phyloP scores from a whole-genome alignment of 2,329 filamentous ascomycete genomes.

The Malbranchea zuffiana region DNA sequence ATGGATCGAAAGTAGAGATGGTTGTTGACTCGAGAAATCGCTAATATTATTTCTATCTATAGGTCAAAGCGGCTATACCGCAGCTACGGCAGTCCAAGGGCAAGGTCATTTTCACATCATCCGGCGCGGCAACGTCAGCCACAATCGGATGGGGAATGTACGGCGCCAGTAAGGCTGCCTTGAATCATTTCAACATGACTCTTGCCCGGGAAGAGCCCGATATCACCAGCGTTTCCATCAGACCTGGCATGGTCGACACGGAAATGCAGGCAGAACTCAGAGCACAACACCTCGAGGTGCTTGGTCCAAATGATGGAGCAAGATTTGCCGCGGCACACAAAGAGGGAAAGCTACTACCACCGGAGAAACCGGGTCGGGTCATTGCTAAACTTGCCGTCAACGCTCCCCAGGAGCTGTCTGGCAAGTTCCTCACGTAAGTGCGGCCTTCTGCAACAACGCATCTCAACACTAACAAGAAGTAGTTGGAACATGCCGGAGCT shows the following conservation, averaged over 20 bases:
- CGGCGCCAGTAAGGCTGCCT: constrained; percentile 68
- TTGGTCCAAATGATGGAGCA: constrained; percentile 39
- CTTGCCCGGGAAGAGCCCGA: constrained; percentile 65
- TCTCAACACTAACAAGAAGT: constrained; percentile 18
- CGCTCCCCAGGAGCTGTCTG: constrained; percentile 57
- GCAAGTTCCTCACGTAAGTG: constrained; percentile 50
- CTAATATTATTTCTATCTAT: constrained; percentile 3
- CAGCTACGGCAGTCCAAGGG: constrained; percentile 58
- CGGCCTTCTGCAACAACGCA: constrained; percentile 17
- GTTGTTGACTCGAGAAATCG: background rate
- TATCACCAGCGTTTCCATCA: constrained; percentile 60
- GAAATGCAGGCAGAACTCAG: constrained; percentile 81
- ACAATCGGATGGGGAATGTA: constrained; percentile 72
- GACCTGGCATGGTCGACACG: constrained; percentile 75
- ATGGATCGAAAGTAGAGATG: constrained; percentile 13
- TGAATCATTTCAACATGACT: constrained; percentile 68
- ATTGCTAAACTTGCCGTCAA: constrained; percentile 67
- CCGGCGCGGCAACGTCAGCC: constrained; percentile 57
- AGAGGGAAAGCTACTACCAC: constrained; percentile 60
- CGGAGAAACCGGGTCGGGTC: constrained; percentile 74
- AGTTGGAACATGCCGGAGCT: constrained; percentile 39
- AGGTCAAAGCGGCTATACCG: constrained; percentile 62
- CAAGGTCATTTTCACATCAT: constrained; percentile 66
- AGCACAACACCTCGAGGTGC: constrained; percentile 48
- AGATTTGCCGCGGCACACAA: constrained; percentile 62